phyloP scores from a whole-genome alignment of 1,139 yeast species.

The Meyerozyma guilliermondii region DNA sequence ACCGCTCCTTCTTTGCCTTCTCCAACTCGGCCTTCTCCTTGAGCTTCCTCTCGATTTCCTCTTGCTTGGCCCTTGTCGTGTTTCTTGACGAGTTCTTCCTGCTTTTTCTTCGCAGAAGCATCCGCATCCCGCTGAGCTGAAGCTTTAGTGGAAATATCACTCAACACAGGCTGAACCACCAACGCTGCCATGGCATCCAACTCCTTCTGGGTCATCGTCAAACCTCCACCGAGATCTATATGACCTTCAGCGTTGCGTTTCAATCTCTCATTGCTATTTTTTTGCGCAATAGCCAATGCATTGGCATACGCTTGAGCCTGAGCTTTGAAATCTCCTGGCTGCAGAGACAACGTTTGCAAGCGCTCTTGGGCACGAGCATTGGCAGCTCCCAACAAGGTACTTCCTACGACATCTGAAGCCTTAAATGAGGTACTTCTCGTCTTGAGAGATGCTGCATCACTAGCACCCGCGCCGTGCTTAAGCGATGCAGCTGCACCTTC shows the following conservation, averaged over 20 bases:
- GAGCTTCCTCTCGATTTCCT: slow-evolving; percentile 46
- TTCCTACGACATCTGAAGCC: slow-evolving; percentile 45
- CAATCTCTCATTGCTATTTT: slow-evolving; percentile 52
- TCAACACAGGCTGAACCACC: slow-evolving; percentile 80
- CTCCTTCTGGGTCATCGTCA: slow-evolving; percentile 70
- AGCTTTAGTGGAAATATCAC: slow-evolving; percentile 70
- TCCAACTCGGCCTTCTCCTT: slow-evolving; percentile 37
- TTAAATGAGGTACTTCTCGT: slow-evolving; percentile 30
- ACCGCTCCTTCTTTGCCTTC: slow-evolving; percentile 34
- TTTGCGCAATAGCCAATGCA: slow-evolving; percentile 64
- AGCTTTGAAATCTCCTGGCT: slow-evolving; percentile 31
- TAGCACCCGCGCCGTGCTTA: slow-evolving; percentile 24
- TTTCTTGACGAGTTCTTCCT: slow-evolving; percentile 26
- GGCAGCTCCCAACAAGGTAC: slow-evolving; percentile 58
- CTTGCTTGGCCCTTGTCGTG: slow-evolving; percentile 47
- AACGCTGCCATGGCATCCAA: slow-evolving; percentile 78
- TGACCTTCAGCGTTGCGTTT: slow-evolving; percentile 45
- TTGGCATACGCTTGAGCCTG: slow-evolving; percentile 42
- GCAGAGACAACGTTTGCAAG: slow-evolving; percentile 33
- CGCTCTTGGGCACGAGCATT: slow-evolving; percentile 52
- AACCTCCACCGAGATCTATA: slow-evolving; percentile 85
- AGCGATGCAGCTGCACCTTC: slow-evolving; percentile 35
- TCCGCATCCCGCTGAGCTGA: slow-evolving; percentile 67
- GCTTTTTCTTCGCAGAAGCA: slow-evolving; percentile 23
- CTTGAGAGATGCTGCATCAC: slow-evolving; percentile 22